Percentiles rank a stretch among this genome's conserved stretches.
Conservation (phyloP, 306 rosid genomes). For the Fragaria ananassa region DNA sequence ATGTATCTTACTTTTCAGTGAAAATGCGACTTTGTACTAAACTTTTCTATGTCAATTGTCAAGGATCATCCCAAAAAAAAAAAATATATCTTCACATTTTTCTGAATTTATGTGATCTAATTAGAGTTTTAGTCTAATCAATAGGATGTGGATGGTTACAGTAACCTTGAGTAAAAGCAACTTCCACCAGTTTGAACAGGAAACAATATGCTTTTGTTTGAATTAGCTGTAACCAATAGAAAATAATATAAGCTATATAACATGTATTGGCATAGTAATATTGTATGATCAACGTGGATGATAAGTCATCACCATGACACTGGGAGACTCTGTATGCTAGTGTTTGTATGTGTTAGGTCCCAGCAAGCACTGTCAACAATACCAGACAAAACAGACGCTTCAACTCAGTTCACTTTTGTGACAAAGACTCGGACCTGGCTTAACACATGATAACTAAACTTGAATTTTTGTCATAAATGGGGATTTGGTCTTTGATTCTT, state of each 20-base stretch:
- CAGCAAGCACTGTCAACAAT: neutral
- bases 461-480: neutral
- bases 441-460: neutral
- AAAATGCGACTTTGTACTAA: neutral
- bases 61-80: neutral
- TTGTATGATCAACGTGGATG: constrained; percentile 15
- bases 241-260: neutral
- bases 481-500: neutral
- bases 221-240: neutral
- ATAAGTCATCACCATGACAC: constrained; percentile 8
- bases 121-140: neutral
- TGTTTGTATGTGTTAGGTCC: neutral
- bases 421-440: neutral
- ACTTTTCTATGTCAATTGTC: neutral
- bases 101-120: neutral
- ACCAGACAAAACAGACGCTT: neutral
- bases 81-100: no score
- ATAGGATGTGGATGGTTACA: neutral
- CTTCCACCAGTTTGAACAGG: constrained; percentile 4
- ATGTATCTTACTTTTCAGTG: neutral
- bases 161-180: neutral
- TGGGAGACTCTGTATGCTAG: neutral
- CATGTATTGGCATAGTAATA: neutral
- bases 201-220: neutral
- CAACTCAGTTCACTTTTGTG: neutral